phyloP scores from a whole-genome alignment of 108 stramenopile species.

The Cyclostephanos tholiformis region DNA sequence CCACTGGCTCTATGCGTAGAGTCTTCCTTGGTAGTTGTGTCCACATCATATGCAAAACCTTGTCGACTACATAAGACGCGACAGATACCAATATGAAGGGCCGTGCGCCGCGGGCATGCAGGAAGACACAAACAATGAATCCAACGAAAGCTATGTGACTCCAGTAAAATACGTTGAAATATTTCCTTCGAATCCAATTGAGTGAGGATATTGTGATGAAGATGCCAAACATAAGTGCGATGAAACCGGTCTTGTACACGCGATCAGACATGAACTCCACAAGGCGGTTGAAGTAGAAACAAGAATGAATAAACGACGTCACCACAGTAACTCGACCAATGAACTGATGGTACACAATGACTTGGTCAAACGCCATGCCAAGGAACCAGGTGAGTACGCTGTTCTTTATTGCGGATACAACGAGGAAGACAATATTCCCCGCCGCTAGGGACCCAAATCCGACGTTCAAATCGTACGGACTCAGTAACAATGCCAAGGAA shows the following conservation, averaged over 20 bases:
- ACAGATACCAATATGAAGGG: slow-evolving; percentile 24
- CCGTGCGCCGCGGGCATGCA: slow-evolving; percentile 33
- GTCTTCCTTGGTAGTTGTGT: slow-evolving; percentile 27
- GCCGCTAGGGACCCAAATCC: slow-evolving; percentile 39
- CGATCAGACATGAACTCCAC: slow-evolving; percentile 24
- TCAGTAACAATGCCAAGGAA: slow-evolving; percentile 16
- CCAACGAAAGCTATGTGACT: slow-evolving; percentile 32
- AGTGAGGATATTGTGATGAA: slow-evolving; percentile 26
- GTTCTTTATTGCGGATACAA: slow-evolving; percentile 28
- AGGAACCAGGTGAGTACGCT: slow-evolving; percentile 30
- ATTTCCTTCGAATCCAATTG: slow-evolving; percentile 27
- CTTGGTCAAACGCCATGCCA: slow-evolving; percentile 32
- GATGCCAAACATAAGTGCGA: slow-evolving; percentile 22
- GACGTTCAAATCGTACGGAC: slow-evolving; percentile 25
- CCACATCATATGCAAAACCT: slow-evolving; percentile 21
- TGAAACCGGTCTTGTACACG: slow-evolving; percentile 24
- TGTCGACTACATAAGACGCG: slow-evolving; percentile 21
- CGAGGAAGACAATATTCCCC: slow-evolving; percentile 33
- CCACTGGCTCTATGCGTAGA: slow-evolving; percentile 8
- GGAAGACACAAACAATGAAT: slow-evolving; percentile 24
- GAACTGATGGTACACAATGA: slow-evolving; percentile 35
- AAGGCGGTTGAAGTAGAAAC: slow-evolving; percentile 26
- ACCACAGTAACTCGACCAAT: slow-evolving; percentile 25
- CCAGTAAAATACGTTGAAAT: slow-evolving; percentile 37
- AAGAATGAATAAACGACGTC: slow-evolving; percentile 20